A percentile compares a stretch with the other conserved stretches of the same genome.
Conservation (phyloP, 2,329 filamentous ascomycete genomes). For the Aspergillus sojae region DNA sequence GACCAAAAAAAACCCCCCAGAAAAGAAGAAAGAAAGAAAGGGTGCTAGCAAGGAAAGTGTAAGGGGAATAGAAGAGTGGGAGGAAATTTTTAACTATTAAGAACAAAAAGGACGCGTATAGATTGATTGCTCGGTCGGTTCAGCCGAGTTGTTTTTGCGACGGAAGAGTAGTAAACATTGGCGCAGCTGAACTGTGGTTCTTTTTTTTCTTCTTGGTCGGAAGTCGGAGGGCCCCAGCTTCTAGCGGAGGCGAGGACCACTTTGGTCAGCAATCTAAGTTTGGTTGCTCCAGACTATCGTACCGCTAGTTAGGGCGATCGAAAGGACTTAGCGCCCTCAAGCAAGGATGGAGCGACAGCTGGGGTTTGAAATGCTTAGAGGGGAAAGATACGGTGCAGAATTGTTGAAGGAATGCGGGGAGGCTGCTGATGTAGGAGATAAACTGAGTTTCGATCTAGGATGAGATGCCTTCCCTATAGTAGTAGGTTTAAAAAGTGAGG, state of each 20-base stretch:
- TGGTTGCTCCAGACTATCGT: slow-evolving; percentile 35
- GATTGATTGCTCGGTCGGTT: slow-evolving; percentile 11
- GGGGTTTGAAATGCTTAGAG: not conserved
- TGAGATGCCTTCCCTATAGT: not conserved
- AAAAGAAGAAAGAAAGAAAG: not conserved
- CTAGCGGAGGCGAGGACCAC: slow-evolving; percentile 12
- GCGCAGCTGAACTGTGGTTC: slow-evolving; percentile 38
- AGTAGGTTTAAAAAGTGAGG: not conserved
- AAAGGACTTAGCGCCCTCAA: slow-evolving; percentile 22
- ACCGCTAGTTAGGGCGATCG: slow-evolving; percentile 26
- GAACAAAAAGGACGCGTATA: slow-evolving; percentile 16
- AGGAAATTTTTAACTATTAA: not conserved
- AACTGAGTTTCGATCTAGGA: slow-evolving; percentile 5
- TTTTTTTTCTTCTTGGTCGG: slow-evolving; percentile 17
- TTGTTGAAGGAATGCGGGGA: not conserved
- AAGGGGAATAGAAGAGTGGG: not conserved
- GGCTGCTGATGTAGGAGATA: slow-evolving; percentile 1
- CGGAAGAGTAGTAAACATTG: slow-evolving; percentile 32
- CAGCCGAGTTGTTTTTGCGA: slow-evolving; percentile 29
- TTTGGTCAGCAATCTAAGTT: slow-evolving; percentile 7
- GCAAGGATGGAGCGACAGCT: slow-evolving; percentile 10
- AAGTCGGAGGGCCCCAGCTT: slow-evolving; percentile 19
- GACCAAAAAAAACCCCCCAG: slow-evolving; percentile 8
- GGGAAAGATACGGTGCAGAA: not conserved
- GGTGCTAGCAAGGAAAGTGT: slow-evolving; percentile 10